phyloP scores from a whole-genome alignment of 2,329 filamentous ascomycete genomes.

The Claviceps pusilla region DNA sequence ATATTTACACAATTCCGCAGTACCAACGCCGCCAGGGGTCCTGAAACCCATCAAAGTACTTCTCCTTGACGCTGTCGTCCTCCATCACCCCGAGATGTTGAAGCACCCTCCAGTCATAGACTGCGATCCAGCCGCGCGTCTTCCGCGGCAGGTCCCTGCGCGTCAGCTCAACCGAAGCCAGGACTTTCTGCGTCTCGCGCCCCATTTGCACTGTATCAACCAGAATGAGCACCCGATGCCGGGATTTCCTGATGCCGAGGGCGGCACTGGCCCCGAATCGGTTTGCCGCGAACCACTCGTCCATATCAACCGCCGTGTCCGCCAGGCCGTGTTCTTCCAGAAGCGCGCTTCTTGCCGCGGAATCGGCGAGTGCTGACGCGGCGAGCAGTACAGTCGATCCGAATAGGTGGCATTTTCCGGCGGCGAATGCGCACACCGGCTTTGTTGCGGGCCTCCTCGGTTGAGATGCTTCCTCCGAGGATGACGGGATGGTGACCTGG shows the following conservation, averaged over 20 bases:
- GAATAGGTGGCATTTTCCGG: constrained; percentile 22
- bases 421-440: constrained; percentile 18
- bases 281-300: constrained; percentile 17
- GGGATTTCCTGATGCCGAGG: neutral
- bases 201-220: constrained; percentile 25
- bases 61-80: constrained; percentile 14
- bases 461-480: neutral
- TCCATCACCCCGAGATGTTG: constrained; percentile 26
- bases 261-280: neutral
- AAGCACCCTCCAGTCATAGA: constrained; percentile 34
- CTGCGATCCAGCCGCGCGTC: constrained; percentile 22
- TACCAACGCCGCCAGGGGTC: constrained; percentile 31
- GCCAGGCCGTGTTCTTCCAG: constrained; percentile 28
- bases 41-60: constrained; percentile 20
- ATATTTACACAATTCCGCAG: constrained; percentile 24
- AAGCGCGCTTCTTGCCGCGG: constrained; percentile 22
- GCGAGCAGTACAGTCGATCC: constrained; percentile 26
- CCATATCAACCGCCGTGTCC: constrained; percentile 18
- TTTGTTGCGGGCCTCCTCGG: neutral
- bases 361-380: constrained; percentile 23
- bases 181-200: constrained; percentile 17
- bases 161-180: constrained; percentile 17
- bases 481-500: neutral
- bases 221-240: constrained; percentile 14
- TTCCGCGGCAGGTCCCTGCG: constrained; percentile 14